These are phyloP conservation scores for Scalesia atractyloides DNA, from an alignment of 129 eudicot species.

Conservation along the genomic window DNA sequence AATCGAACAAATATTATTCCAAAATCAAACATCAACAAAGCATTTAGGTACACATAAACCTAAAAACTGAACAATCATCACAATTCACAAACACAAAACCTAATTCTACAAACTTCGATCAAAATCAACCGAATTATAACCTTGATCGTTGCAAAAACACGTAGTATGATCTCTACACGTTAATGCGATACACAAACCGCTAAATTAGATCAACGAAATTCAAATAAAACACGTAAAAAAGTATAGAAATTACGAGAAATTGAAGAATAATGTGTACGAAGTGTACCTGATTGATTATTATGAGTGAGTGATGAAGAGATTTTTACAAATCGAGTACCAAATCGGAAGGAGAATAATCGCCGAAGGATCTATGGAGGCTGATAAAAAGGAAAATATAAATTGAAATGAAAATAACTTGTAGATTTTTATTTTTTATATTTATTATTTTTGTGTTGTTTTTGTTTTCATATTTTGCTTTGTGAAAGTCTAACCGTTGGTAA, in stretches of 20 bases:
- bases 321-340: slow-evolving; percentile 6
- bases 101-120: slow-evolving; percentile 3
- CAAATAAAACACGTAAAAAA: slow-evolving; percentile 16
- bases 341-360: slow-evolving; percentile 16
- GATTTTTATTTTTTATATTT: not conserved
- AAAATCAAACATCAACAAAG: not conserved
- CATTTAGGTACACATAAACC: slow-evolving; percentile 4
- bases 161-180: not conserved
- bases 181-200: slow-evolving; percentile 9
- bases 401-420: not conserved
- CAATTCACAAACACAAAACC: not conserved
- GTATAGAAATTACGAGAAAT: not conserved
- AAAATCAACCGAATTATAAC: slow-evolving; percentile 6
- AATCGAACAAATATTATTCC: not conserved
- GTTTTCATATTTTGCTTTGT: too few relatives aligned
- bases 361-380: slow-evolving; percentile 25
- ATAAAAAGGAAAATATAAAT: not conserved
- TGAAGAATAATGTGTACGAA: slow-evolving; percentile 9
- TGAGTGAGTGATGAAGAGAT: not conserved
- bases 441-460: not conserved
- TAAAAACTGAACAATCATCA: not conserved
- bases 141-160: slow-evolving; percentile 16
- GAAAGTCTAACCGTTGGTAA: not conserved
- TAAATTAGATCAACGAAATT: slow-evolving; percentile 23
- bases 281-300: slow-evolving; percentile 13